Conservation (phyloP, 23 red algal genomes). For the Pyropia haitanensis region DNA sequence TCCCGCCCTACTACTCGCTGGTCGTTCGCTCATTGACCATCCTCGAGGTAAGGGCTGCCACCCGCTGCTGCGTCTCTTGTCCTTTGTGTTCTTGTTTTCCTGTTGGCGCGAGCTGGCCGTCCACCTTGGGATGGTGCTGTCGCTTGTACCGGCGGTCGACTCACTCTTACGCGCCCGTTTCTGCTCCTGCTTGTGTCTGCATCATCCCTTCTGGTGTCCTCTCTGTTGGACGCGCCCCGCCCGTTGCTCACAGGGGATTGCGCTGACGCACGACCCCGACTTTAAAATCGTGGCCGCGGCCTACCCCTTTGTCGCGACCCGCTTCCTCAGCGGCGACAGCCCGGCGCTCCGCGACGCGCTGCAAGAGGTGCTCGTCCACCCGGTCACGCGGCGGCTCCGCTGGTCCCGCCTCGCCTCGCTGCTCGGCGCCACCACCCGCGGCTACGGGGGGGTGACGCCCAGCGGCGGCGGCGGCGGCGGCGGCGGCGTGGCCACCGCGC, state of each 20-base stretch:
- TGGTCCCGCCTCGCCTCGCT: conserved; percentile 78
- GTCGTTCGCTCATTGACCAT: conserved; percentile 95
- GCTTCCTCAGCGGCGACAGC: conserved; percentile 58
- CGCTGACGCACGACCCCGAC: conserved; percentile 50
- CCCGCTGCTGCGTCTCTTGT: too few species aligned
- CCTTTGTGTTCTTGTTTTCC: too few species aligned
- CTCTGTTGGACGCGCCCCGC: too few species aligned
- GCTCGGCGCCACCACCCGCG: conserved; percentile 15
- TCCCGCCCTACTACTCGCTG: conserved; percentile 72
- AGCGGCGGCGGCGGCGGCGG: too few species aligned
- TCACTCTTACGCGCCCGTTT: too few species aligned
- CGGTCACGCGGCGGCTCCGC: conserved; percentile 60
- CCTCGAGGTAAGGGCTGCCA: conserved; percentile 25
- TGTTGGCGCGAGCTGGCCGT: too few species aligned
- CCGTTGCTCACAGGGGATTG: conserved; percentile 38
- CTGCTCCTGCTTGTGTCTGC: too few species aligned
- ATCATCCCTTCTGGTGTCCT: too few species aligned
- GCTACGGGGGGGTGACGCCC: too few species aligned
- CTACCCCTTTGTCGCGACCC: conserved; percentile 78
- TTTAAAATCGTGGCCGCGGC: conserved; percentile 94
- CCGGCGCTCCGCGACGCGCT: conserved; percentile 55
- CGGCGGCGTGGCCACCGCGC: too few species aligned
- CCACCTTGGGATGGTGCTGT: too few species aligned
- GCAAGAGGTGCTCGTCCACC: conserved; percentile 62
- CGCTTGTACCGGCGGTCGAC: too few species aligned